These are phyloP conservation scores for Xylaria scruposa DNA, from an alignment of 495 filamentous ascomycete species.

Conservation along the genomic window DNA sequence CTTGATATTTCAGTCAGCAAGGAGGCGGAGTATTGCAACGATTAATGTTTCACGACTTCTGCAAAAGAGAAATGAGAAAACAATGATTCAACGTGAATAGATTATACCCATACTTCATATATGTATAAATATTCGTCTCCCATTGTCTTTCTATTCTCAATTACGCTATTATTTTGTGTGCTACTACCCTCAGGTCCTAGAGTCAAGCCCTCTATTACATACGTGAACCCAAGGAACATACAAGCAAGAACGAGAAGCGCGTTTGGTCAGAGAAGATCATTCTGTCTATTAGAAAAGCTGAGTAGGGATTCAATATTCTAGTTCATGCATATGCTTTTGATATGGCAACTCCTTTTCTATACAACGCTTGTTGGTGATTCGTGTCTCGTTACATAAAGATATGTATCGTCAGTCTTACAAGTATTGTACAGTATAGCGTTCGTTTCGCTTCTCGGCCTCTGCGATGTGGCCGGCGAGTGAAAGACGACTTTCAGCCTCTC, in stretches of 20 bases:
- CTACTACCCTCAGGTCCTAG: background rate
- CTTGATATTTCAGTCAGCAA: background rate
- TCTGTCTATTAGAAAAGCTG: background rate
- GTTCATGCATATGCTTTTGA: background rate
- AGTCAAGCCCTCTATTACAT: background rate
- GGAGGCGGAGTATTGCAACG: conserved; percentile 3
- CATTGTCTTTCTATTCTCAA: background rate
- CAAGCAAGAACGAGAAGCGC: background rate
- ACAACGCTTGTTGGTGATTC: background rate
- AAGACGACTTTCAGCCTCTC: background rate
- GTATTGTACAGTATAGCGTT: conserved; percentile 17
- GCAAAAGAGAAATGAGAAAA: background rate
- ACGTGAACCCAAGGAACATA: background rate
- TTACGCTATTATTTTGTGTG: background rate
- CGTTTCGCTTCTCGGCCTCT: background rate
- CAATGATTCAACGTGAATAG: background rate
- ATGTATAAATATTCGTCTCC: background rate
- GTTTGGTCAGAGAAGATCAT: conserved; percentile 5
- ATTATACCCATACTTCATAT: conserved; percentile 12
- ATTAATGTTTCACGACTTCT: conserved; percentile 4
- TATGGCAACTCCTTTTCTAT: conserved; percentile 1
- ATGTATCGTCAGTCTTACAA: background rate
- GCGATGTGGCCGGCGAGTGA: background rate
- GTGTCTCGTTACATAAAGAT: background rate
- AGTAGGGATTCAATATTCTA: background rate